Evolutionary conservation across 2,329 filamentous ascomycete genomes (phyloP), one percentile per base, ranked within the genome.

Genomic region (Hypoxylon rubiginosum): DNA sequence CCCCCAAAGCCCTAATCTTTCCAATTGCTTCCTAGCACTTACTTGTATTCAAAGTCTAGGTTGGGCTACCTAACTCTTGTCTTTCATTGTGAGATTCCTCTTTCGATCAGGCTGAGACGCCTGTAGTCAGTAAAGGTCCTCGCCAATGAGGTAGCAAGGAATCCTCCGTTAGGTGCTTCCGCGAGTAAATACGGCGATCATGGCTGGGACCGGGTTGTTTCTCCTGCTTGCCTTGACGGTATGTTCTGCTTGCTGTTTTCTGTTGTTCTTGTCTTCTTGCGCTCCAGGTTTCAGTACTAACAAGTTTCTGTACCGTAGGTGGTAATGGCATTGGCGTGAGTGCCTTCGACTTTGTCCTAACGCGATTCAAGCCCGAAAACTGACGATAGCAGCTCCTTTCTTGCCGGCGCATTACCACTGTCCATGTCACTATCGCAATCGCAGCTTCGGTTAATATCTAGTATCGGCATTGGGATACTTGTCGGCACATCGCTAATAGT

Each of bases 401-500:
- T 97, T 60, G 94, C 95, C 72, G 96, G 96, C 80, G 91, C 93
- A 72, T 84, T 99, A 70, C 96, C 96, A 39, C 85, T 99, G 54
- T 94, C 93, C 62, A 92, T 99, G 84, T 88, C 91, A 62, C 86
- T 99, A 26, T 95, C 94, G 30, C 90, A 92, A 65, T 92, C 93
- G 46, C 93, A 97, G 79, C 83, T 98, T 62, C 91, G 95, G 76
- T 83, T 97, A 53, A 92, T 98, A 77, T 97, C 95, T 21, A 94
- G 94, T 62, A 88, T 98, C 77, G 96, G 96, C 57, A 93, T 97
- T 79, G 96, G 96, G 48, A 92, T 99, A 55, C 84, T 99, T 8
- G 94, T 99, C 15, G 96, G 96, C 36, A 98, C 96, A 28, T 95
- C 95, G 1, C 86, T 99, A 70, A 95, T 98, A 70, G 94, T 99